These are phyloP conservation scores for Hypoxylon sp. DNA, from an alignment of 2,329 filamentous ascomycete species.

Conservation along the genomic window DNA sequence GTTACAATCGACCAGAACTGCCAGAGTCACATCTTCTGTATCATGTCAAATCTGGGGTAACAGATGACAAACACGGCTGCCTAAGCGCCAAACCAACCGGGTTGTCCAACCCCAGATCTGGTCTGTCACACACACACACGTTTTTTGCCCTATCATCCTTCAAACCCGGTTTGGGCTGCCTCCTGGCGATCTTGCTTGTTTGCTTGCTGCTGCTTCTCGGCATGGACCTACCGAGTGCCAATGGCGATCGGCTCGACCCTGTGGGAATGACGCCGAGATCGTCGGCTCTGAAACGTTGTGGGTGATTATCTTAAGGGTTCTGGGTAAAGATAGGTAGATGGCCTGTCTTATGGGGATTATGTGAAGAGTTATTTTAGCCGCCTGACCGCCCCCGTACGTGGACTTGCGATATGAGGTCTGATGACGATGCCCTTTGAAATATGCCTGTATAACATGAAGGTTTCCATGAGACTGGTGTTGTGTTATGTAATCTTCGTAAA, in stretches of 20 bases:
- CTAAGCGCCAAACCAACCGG: constrained; percentile 15
- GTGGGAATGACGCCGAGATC: constrained; percentile 38
- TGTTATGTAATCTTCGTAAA: constrained; percentile 14
- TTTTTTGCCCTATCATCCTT: constrained; percentile 11
- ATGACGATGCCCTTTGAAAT: constrained; percentile 13
- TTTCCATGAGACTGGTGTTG: neutral
- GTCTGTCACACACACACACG: constrained; percentile 7
- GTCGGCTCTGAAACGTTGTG: constrained; percentile 40
- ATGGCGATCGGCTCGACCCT: constrained; percentile 24
- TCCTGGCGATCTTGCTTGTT: constrained; percentile 24
- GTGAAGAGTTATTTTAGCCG: constrained; percentile 9
- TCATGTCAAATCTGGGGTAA: constrained; percentile 30
- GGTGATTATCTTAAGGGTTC: constrained; percentile 26
- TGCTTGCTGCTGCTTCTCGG: constrained; percentile 2
- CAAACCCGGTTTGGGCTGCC: constrained; percentile 4
- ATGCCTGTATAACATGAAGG: neutral
- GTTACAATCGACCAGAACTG: neutral
- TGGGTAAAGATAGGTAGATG: neutral
- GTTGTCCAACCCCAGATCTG: constrained; percentile 25
- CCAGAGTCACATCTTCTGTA: neutral
- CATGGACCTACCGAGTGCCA: constrained; percentile 9
- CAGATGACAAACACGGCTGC: neutral
- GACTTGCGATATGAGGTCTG: constrained; percentile 3
- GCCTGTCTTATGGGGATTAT: neutral
- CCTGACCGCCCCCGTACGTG: constrained; percentile 6